Base-by-base conservation (phyloP, 441 rosid species). In the Flueggea neowawraea region DNA sequence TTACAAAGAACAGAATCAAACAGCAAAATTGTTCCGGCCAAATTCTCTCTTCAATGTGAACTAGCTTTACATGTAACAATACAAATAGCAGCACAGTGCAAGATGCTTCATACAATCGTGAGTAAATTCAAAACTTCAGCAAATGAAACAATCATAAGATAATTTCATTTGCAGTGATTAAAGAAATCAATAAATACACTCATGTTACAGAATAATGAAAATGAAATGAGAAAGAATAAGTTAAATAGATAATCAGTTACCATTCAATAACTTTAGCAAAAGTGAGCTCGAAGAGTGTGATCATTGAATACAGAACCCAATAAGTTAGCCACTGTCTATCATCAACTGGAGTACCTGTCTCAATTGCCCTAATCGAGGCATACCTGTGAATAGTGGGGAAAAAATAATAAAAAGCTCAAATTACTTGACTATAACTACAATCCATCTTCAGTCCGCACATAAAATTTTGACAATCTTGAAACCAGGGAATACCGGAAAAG, bases 291-390 rank as follows among this genome's bases (percentile, higher is more conserved):
- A 89, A 68, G 67, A 94, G 89, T 3, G 97, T 77, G 56, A 86
- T 80, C 82, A 91, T 75, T 12, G 96, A 94, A 67, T 94, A 89
- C 31, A 94, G 92, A 58, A 94, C 90, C 97, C 97, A 94, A 60
- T 94, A 94, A 36, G 97, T 91, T 33, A 94, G 89, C 99, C 99
- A 94, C 55, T 94, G 99, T 68, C 82, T 81, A 69, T 94, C 99
- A 75, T 94, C 99, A 17, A 73, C 73, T 6, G 75, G 87, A 61
- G 99, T 87, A 56, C 82, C 90, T 33, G 95, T 85, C 82, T 94
- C 97, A 65, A 91, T 91, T 43, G 97, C 99, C 74, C 80, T 74
- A 4, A 94, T 74, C 12, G 99, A 89, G 32, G 96, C 99, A 74
- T 91, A 91, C 53, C 97, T 94, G 77, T 13, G 7, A 22, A 67